phyloP scores from a whole-genome alignment of 2,329 filamentous ascomycete genomes.

The Exophiala viscosa region DNA sequence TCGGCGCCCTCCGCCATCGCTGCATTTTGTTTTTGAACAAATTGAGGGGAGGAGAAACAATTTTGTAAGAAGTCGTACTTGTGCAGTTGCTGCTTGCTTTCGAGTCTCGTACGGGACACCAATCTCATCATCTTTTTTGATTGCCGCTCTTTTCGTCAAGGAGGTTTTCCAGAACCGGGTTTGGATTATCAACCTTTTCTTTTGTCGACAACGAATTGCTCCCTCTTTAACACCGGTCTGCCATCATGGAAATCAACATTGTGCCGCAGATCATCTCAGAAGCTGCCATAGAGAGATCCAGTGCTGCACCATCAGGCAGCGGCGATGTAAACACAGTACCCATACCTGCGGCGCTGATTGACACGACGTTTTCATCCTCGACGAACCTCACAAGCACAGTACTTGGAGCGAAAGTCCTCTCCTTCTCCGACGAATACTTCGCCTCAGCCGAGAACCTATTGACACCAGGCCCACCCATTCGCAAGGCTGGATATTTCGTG shows the following conservation, averaged over 20 bases:
- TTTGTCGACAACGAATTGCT: background rate
- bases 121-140: background rate
- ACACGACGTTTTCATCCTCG: slow-evolving; percentile 52
- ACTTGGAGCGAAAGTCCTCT: slow-evolving; percentile 53
- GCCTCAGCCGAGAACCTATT: slow-evolving; percentile 57
- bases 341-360: slow-evolving; percentile 49
- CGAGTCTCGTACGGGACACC: too few species aligned
- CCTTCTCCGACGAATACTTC: slow-evolving; percentile 61
- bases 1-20: slow-evolving; percentile 4
- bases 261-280: slow-evolving; percentile 12
- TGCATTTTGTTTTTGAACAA: background rate
- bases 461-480: slow-evolving; percentile 54
- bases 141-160: background rate
- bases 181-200: too few species aligned
- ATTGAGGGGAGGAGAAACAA: too few species aligned
- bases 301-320: slow-evolving; percentile 8
- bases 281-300: slow-evolving; percentile 8
- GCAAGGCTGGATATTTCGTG: slow-evolving; percentile 56
- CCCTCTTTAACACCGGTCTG: background rate
- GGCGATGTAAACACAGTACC: slow-evolving; percentile 21
- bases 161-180: too few species aligned
- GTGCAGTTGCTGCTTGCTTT: too few species aligned
- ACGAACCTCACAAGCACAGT: slow-evolving; percentile 46
- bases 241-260: slow-evolving; percentile 21
- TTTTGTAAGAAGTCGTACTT: too few species aligned